These are phyloP conservation scores for Eutrema yunnanense DNA, from an alignment of 345 rosid genomes.

Conservation along the genomic window DNA sequence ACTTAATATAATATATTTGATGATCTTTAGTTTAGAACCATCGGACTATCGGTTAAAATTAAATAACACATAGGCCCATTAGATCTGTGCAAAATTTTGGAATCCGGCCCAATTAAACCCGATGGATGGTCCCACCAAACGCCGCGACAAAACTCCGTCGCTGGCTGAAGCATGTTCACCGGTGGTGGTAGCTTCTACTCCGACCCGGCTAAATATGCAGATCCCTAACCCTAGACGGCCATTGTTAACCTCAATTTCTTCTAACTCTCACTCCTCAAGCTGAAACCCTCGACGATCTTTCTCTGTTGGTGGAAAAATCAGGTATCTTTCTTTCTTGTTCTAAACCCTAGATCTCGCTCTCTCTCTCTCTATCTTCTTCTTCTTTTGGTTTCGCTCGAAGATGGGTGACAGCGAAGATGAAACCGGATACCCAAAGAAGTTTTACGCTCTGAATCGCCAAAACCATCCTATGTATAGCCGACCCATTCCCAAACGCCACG, in stretches of 20 bases:
- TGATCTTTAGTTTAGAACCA: background rate
- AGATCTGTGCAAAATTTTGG: background rate
- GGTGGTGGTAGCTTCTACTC: conserved; percentile 27
- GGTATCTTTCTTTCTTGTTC: conserved; percentile 1
- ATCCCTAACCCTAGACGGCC: conserved; percentile 16
- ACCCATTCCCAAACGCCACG: conserved; percentile 24
- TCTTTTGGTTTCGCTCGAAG: conserved; percentile 13
- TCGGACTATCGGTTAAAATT: background rate
- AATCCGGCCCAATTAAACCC: background rate
- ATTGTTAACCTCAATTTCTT: background rate
- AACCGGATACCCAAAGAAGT: conserved; percentile 58
- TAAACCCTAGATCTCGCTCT: conserved; percentile 22
- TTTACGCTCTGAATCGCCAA: conserved; percentile 45
- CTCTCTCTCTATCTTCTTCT: background rate
- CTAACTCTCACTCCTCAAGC: background rate
- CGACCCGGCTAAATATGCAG: conserved; percentile 16
- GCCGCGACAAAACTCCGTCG: conserved; percentile 30
- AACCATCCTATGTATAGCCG: conserved; percentile 45
- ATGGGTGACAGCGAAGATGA: conserved; percentile 84
- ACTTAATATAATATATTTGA: no score
- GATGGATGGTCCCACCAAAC: conserved; percentile 10
- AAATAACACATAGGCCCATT: background rate
- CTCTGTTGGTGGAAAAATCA: background rate
- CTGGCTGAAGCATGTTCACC: conserved; percentile 15
- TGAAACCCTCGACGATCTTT: background rate